These are phyloP conservation scores for Thinopyrum elongatum DNA, from an alignment of 176 grass and related monocot species.

Conservation along the genomic window DNA sequence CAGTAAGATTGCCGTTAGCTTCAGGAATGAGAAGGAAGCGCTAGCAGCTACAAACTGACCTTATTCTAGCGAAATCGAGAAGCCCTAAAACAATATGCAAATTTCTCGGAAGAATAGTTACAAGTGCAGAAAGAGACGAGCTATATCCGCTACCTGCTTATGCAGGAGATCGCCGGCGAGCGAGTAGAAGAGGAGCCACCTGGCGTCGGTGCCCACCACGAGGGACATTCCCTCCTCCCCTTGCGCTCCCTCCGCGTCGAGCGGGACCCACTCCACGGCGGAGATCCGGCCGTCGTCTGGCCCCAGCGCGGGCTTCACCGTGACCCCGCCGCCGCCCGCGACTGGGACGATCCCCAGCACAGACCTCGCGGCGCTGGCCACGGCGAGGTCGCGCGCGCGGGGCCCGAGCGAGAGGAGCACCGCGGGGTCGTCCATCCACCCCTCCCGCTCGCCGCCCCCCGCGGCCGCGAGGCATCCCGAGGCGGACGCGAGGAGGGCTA, in stretches of 20 bases:
- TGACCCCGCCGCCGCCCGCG: slow-evolving; percentile 12
- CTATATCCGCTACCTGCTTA: slow-evolving; percentile 54
- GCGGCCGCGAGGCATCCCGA: slow-evolving; percentile 45
- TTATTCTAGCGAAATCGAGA: neutral
- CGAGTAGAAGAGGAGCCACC: slow-evolving; percentile 74
- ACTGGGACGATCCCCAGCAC: slow-evolving; percentile 48
- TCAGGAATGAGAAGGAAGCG: neutral
- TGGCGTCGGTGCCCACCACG: slow-evolving; percentile 56
- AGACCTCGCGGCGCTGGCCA: slow-evolving; percentile 43
- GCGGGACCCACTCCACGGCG: slow-evolving; percentile 72
- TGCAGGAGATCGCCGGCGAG: slow-evolving; percentile 69
- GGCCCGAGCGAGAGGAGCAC: slow-evolving; percentile 62
- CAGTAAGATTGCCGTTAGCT: neutral
- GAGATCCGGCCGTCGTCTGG: slow-evolving; percentile 61
- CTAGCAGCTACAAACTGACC: neutral
- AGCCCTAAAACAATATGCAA: neutral
- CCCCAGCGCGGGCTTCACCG: slow-evolving; percentile 44
- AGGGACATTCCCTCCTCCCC: slow-evolving; percentile 37
- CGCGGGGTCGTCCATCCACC: slow-evolving; percentile 74
- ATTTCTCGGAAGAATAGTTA: neutral
- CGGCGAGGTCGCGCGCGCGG: slow-evolving; percentile 46
- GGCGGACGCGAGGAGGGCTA: slow-evolving; percentile 56
- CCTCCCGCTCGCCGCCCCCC: slow-evolving; percentile 71
- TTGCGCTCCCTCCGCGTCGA: slow-evolving; percentile 2
- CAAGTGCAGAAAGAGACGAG: neutral